These are phyloP conservation scores for Colletotrichum nymphaeae DNA, from an alignment of 2,329 filamentous ascomycete genomes.

Conservation along the genomic window DNA sequence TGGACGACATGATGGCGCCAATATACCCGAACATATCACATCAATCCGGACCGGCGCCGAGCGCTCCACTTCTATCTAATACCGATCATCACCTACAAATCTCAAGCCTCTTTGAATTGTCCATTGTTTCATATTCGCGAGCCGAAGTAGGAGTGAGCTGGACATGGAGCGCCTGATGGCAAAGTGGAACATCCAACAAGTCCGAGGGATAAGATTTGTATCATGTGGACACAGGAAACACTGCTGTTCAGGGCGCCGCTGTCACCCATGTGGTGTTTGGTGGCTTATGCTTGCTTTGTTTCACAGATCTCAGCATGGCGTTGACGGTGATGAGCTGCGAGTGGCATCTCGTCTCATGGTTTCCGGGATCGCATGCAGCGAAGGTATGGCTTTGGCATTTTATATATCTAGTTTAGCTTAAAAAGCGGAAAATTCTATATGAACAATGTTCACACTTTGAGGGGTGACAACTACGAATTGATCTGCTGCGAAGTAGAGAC, in stretches of 20 bases:
- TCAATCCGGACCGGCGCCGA: slow-evolving; percentile 38
- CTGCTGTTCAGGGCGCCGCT: not conserved
- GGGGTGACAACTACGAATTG: too few relatives aligned
- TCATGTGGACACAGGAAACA: not conserved
- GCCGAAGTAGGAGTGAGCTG: not conserved
- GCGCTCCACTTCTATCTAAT: slow-evolving; percentile 34
- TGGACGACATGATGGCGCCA: slow-evolving; percentile 30
- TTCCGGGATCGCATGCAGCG: slow-evolving; percentile 2
- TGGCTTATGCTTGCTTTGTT: slow-evolving; percentile 3
- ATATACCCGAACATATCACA: slow-evolving; percentile 34
- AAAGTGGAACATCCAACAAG: not conserved
- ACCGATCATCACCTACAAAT: slow-evolving; percentile 11
- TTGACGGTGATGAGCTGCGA: slow-evolving; percentile 25
- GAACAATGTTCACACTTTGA: not conserved
- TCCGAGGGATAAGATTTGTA: slow-evolving; percentile 1
- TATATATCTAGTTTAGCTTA: slow-evolving; percentile 5
- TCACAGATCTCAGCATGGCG: slow-evolving; percentile 24
- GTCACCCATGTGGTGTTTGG: not conserved
- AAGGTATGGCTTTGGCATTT: not conserved
- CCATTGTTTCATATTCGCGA: not conserved
- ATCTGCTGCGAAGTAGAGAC: not conserved
- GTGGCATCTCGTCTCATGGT: slow-evolving; percentile 9
- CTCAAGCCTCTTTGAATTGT: not conserved
- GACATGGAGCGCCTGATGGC: slow-evolving; percentile 1
- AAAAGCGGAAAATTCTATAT: not conserved